phyloP scores from a whole-genome alignment of 2,329 filamentous ascomycete genomes.

The Neoascochyta sp. region DNA sequence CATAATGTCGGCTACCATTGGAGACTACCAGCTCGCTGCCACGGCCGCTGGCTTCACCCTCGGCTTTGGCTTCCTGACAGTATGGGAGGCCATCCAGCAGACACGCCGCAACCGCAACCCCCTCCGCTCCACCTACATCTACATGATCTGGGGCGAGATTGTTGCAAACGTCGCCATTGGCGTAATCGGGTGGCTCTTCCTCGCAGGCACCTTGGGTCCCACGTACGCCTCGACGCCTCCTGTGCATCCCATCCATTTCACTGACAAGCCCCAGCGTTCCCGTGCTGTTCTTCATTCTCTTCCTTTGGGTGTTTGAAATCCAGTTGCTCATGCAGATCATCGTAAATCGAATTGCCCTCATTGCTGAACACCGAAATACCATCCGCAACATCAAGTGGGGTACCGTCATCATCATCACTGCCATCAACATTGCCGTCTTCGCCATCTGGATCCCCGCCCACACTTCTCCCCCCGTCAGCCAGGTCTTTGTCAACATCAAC shows the following conservation, averaged over 20 bases:
- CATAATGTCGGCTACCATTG: conserved; percentile 19
- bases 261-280: conserved; percentile 19
- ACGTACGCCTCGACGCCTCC: too few species aligned
- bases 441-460: conserved; percentile 54
- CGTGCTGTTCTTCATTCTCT: conserved; percentile 32
- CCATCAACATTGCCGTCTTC: conserved; percentile 54
- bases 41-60: conserved; percentile 35
- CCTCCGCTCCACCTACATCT: conserved; percentile 32
- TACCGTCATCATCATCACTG: conserved; percentile 44
- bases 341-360: conserved; percentile 52
- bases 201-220: conserved; percentile 27
- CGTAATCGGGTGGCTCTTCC: conserved; percentile 32
- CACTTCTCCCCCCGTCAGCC: conserved; percentile 26
- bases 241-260: too few species aligned
- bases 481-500: conserved; percentile 47
- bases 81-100: conserved; percentile 37
- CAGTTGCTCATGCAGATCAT: conserved; percentile 55
- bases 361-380: conserved; percentile 43
- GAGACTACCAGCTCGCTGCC: conserved; percentile 30
- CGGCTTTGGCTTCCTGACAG: conserved; percentile 33
- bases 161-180: conserved; percentile 27
- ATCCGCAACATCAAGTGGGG: conserved; percentile 48
- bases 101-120: conserved; percentile 35
- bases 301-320: conserved; percentile 39
- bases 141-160: conserved; percentile 38